Evolutionary conservation across 495 filamentous ascomycete species (phyloP).

Genomic region (Chaetomium tenue): DNA sequence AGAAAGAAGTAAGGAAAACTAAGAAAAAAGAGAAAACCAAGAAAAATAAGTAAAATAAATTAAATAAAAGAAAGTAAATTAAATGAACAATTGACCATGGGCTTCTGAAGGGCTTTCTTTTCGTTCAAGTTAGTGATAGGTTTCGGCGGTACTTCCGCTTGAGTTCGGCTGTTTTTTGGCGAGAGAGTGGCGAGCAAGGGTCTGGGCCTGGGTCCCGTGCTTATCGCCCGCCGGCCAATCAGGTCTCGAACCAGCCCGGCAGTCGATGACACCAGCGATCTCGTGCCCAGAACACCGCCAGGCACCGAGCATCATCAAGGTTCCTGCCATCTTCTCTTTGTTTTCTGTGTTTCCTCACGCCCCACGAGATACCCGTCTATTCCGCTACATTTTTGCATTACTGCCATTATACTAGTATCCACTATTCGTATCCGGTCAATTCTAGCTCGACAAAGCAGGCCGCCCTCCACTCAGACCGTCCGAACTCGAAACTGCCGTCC

Average conservation of each 20-base stretch:
- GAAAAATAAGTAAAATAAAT: too few species aligned
- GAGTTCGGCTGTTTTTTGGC: not conserved
- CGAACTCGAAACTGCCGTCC: conserved; percentile 8
- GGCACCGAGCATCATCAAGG: conserved; percentile 10
- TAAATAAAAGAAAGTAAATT: too few species aligned
- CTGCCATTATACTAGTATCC: not conserved
- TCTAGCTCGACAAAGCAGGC: not conserved
- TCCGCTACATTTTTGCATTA: not conserved
- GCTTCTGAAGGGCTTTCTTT: too few species aligned
- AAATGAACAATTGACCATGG: too few species aligned
- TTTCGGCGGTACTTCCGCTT: not conserved
- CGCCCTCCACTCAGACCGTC: not conserved
- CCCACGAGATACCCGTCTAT: conserved; percentile 5
- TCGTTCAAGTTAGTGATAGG: not conserved
- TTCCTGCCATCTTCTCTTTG: not conserved
- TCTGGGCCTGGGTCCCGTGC: too few species aligned
- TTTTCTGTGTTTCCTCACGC: not conserved
- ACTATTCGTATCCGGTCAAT: not conserved
- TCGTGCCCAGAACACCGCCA: conserved; percentile 7
- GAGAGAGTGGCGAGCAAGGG: not conserved
- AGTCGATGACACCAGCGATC: conserved; percentile 12
- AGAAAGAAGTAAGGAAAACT: too few species aligned
- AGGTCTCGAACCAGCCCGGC: not conserved
- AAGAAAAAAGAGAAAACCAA: too few species aligned
- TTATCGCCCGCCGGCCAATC: not conserved